These are phyloP conservation scores for Xylaria grammica DNA, from an alignment of 495 filamentous ascomycete genomes.

Conservation along the genomic window DNA sequence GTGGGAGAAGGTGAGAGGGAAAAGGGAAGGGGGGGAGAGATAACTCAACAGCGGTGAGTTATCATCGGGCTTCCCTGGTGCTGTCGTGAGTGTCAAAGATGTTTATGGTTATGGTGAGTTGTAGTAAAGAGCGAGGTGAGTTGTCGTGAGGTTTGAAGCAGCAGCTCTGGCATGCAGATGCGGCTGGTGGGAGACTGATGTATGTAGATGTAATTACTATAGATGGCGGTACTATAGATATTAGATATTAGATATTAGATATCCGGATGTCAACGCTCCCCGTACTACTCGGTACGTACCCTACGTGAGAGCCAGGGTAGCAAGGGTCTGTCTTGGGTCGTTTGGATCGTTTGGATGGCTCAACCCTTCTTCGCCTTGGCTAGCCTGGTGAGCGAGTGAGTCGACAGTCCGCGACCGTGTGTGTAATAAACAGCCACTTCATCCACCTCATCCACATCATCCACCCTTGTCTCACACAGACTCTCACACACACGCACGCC, in stretches of 20 bases:
- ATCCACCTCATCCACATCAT: constrained; percentile 15
- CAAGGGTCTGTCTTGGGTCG: constrained; percentile 35
- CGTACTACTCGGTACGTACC: not conserved
- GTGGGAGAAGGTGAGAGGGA: constrained; percentile 21
- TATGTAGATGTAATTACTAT: constrained; percentile 40
- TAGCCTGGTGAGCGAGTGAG: constrained; percentile 23
- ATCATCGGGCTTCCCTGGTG: constrained; percentile 20
- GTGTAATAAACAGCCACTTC: constrained; percentile 36
- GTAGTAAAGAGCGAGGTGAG: constrained; percentile 29
- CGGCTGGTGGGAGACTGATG: constrained; percentile 38
- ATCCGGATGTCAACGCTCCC: not conserved
- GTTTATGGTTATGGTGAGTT: constrained; percentile 26
- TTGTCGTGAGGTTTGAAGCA: constrained; percentile 11
- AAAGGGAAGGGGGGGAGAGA: constrained; percentile 17
- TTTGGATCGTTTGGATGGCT: constrained; percentile 39
- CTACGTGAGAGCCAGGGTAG: not conserved
- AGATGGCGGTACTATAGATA: not conserved
- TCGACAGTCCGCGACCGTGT: constrained; percentile 31
- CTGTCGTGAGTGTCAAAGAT: constrained; percentile 18
- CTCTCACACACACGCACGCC: constrained; percentile 33
- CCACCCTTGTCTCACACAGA: constrained; percentile 37
- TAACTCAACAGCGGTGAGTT: constrained; percentile 12
- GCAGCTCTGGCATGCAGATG: constrained; percentile 12
- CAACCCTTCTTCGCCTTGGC: constrained; percentile 24
- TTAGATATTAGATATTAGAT: constrained; percentile 2